Evolutionary conservation across 129 eudicot species (phyloP).

Genomic region (Silybum marianum): DNA sequence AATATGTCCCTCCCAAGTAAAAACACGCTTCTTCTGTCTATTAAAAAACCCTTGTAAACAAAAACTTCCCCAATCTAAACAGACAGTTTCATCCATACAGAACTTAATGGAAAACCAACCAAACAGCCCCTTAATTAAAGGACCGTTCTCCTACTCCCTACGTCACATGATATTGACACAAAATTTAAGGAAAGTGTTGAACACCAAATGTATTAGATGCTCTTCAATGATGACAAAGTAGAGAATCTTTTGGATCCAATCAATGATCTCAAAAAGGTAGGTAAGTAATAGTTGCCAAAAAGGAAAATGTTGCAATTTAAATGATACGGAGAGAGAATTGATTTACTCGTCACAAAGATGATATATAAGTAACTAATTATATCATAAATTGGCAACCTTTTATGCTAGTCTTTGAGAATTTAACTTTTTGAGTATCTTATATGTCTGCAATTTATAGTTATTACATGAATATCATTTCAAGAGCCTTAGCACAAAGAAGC

Average conservation of each 20-base stretch:
- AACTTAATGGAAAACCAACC: too few species aligned
- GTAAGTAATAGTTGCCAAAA: neutral
- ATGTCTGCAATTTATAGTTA: neutral
- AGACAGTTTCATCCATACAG: too few species aligned
- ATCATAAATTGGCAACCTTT: neutral
- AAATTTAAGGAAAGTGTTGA: constrained; percentile 4
- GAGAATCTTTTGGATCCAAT: constrained; percentile 9
- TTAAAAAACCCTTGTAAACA: too few species aligned
- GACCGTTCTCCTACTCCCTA: neutral
- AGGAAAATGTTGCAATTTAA: neutral
- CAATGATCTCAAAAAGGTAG: neutral
- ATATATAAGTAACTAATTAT: neutral
- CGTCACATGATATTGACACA: neutral
- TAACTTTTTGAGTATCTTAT: neutral
- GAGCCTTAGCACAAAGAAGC: neutral
- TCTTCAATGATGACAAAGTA: constrained; percentile 4
- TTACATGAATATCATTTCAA: neutral
- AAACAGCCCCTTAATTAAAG: too few species aligned
- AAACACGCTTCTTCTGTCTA: too few species aligned
- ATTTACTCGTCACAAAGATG: neutral
- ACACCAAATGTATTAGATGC: neutral
- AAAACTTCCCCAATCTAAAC: too few species aligned
- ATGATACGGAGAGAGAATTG: neutral
- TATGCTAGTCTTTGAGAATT: neutral
- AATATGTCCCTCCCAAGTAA: too few species aligned